phyloP scores from a whole-genome alignment of 768 basidiomycete genomes.

The Russula lepida region DNA sequence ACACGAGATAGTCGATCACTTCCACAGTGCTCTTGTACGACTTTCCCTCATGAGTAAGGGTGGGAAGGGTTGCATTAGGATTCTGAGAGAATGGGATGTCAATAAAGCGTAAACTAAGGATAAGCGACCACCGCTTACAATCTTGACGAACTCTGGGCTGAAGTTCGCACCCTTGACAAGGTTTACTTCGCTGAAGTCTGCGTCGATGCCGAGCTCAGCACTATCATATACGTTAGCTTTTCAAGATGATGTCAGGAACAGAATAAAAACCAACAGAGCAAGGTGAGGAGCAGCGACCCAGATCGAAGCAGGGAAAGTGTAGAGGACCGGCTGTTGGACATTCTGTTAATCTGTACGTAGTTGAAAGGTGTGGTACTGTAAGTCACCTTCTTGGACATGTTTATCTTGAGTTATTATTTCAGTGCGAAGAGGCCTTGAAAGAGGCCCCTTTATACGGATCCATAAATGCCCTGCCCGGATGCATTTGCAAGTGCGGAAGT shows the following conservation, averaged over 20 bases:
- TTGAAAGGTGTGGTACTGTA: not conserved
- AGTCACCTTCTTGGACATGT: not conserved
- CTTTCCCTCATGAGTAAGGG: not conserved
- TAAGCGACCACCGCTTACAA: not conserved
- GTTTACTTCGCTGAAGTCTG: not conserved
- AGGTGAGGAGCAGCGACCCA: not conserved
- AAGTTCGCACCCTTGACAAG: constrained; percentile 3
- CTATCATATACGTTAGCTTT: not conserved
- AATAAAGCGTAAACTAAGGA: not conserved
- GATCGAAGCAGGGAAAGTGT: not conserved
- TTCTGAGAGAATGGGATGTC: constrained; percentile 6
- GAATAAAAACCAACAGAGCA: not conserved
- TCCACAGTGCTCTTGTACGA: constrained; percentile 33
- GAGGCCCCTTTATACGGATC: not conserved
- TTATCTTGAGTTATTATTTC: too few relatives aligned
- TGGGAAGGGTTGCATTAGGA: constrained; percentile 13
- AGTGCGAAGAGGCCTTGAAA: not conserved
- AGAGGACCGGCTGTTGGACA: not conserved
- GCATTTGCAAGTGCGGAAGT: not conserved
- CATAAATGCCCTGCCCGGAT: not conserved
- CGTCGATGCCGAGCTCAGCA: constrained; percentile 6
- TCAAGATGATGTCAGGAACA: not conserved
- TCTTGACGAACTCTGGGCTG: not conserved
- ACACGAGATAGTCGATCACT: constrained; percentile 35
- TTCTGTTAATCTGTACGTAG: not conserved